These are phyloP conservation scores for Forsythia suspensa DNA, from an alignment of 257 asterid species.

Conservation along the genomic window DNA sequence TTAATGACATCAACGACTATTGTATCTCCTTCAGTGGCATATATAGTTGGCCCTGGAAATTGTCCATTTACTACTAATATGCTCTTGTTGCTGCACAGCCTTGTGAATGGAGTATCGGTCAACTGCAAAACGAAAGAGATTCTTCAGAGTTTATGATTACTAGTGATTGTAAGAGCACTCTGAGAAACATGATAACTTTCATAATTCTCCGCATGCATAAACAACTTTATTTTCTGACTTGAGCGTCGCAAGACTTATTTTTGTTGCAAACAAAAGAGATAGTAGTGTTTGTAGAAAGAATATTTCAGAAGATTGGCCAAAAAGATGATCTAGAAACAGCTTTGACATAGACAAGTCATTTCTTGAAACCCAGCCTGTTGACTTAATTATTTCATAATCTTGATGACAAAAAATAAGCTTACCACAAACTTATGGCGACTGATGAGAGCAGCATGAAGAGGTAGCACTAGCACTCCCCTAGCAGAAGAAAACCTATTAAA, in stretches of 20 bases:
- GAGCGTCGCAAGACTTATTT: no score
- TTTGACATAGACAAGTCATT: no score
- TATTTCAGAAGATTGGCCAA: no score
- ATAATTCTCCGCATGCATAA: neutral
- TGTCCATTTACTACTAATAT: slow-evolving; percentile 43
- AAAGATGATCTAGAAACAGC: no score
- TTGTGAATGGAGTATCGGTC: slow-evolving; percentile 31
- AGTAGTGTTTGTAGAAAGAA: no score
- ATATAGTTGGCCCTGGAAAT: slow-evolving; percentile 45
- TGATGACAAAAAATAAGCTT: neutral
- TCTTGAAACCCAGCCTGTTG: neutral
- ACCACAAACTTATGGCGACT: slow-evolving; percentile 34
- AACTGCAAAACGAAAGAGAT: slow-evolving; percentile 27
- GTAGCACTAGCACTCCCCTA: slow-evolving; percentile 21
- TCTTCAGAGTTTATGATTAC: neutral
- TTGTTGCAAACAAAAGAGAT: neutral
- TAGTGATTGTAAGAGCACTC: neutral
- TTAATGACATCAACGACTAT: slow-evolving; percentile 38
- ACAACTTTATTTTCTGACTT: no score
- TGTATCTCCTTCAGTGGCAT: slow-evolving; percentile 36
- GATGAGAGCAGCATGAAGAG: slow-evolving; percentile 24
- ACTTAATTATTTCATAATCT: neutral
- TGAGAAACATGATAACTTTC: no score
- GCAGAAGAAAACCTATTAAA: slow-evolving; percentile 22
- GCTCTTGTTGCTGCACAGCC: slow-evolving; percentile 37